Evolutionary conservation across 2,329 filamentous ascomycete genomes (phyloP), one percentile per base, ranked within the genome.

Genomic region (Colletotrichum tropicicola): DNA sequence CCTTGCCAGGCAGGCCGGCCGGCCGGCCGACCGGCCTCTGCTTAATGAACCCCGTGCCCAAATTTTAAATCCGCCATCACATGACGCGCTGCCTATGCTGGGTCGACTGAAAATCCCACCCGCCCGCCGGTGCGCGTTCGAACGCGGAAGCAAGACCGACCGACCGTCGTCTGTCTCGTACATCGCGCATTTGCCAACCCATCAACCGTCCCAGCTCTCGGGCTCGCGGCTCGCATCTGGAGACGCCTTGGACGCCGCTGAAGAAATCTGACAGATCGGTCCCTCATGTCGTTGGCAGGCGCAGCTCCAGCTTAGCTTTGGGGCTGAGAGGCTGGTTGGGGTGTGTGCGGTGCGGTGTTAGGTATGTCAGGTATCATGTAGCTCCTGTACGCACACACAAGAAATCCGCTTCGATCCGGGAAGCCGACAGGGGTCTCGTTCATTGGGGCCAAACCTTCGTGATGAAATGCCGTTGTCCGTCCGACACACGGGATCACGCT

Each of bases 1-100:
- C 27, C 54, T 58, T 58, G 43, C 45, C 54, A 30, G 28, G 43
- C 35, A 13, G 43, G 25, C 17, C 32, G 32, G 37, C 37, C 15
- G 32, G 32, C 32, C 9, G 32, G 32, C n/a, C 37, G 37, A 8
- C 37, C 53, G 28, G 30, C 45, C 47, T 59, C 48, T 47, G 56
- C 35, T 59, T 47, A 65, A 60, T 55, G 23, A 51, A n/a, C 39
- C 39, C 37, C 27, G 43, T 45, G 27, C 32, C 48, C 37, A 21
- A 12, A 43, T 30, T 27, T 19, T 15, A 59, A 47, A 37, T 44
- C 25, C 47, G 43, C 19, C 35, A 51, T 65, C 61, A 65, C 61
- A 61, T 65, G 61, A 65, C 61, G 61, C 48, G 28, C 55, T 32
- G 25, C 44, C 27, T 17, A 65, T 65, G 61, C 61, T 61, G 61